Evolutionary conservation across 345 rosid genomes (phyloP), one percentile per base, ranked within the genome.

Genomic region (Fremontodendron californicum): DNA sequence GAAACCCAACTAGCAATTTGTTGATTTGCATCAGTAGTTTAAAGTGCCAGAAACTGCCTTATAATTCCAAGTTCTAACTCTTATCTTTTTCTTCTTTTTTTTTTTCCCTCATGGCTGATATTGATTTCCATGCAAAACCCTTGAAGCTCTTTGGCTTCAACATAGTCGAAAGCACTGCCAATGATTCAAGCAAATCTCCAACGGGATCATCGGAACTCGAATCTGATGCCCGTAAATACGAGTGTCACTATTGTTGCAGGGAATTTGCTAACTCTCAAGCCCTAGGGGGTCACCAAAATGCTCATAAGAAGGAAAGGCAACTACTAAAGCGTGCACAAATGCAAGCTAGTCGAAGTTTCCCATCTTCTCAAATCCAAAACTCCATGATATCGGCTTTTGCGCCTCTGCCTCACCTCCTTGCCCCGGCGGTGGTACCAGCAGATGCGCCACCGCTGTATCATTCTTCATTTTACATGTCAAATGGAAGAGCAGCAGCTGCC

Each of bases 271-370:
- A 94, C 75, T 94, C 98, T 5, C 98, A 93, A 82, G 98, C 98
- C 19, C 86, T 94, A 23, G 98, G 98, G 6, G 98, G 98, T 71
- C 98, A 94, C 79, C 98, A 94, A 79, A 94, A 94, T 92, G 97
- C 98, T 16, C 98, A 94, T 88, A 94, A 93, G 90, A 94, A 94
- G 75, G 98, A 94, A 77, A 88, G 98, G 60, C 97, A 87, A 77
- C 91, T 88, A 25, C 84, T 93, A 51, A 94, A 94, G 82, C 90
- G 94, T 0, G 92, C 93, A 19, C 98, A 90, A 75, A 80, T 94
- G 83, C 82, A 88, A 80, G 92, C 96, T 58, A 75, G 65, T 76
- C 86, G 88, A 2, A 80, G 48, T 39, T 37, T 79, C 27, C 78
- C 83, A 23, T 80, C 81, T 74, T 78, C 77, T 42, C 74, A 78